Conservation (phyloP, 179 eudicot genomes). For the Gypsophila paniculata region DNA sequence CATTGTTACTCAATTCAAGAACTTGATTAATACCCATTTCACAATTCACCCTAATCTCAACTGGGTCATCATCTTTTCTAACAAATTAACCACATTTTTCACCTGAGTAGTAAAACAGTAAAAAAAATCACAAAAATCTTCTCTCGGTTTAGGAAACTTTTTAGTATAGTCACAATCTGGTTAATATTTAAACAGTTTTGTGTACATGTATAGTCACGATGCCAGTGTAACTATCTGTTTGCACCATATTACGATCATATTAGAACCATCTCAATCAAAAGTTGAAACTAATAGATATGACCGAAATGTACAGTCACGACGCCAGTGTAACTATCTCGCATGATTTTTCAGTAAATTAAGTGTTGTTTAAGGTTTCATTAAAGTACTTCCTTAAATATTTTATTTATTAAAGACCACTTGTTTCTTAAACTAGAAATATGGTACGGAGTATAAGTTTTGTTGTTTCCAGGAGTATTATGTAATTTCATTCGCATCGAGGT, state of each 20-base stretch:
- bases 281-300: too few relatives aligned
- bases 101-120: too few relatives aligned
- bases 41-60: neutral
- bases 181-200: neutral
- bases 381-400: neutral
- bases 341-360: neutral
- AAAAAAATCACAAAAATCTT: too few relatives aligned
- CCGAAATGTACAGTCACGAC: neutral
- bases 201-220: neutral
- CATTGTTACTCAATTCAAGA: neutral
- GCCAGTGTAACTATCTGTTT: neutral
- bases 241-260: neutral
- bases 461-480: too few relatives aligned
- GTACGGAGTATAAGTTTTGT: too few relatives aligned
- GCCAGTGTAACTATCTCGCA: too few relatives aligned
- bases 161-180: too few relatives aligned
- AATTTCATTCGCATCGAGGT: too few relatives aligned
- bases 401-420: neutral
- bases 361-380: neutral
- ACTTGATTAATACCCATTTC: conserved; percentile 7
- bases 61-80: conserved; percentile 7
- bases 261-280: neutral
- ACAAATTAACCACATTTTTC: neutral
- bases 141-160: too few relatives aligned
- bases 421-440: conserved; percentile 5